Evolutionary conservation across 2,329 filamentous ascomycete species (phyloP).

Genomic region (Aspergillus brasiliensis): DNA sequence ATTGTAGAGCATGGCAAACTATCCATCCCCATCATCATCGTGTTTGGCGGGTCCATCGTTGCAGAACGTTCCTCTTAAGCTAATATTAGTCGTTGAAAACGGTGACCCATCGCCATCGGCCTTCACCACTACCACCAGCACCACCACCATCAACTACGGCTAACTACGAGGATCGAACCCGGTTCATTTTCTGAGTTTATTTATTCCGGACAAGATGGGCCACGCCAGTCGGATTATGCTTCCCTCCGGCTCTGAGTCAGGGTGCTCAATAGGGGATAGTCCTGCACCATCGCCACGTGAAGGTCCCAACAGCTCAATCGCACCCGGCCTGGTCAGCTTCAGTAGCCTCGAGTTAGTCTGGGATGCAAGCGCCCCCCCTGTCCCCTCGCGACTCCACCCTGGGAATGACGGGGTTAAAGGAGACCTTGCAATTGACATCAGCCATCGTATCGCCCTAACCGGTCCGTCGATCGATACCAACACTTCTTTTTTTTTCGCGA

Average conservation of each 20-base stretch:
- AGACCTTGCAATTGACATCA: constrained; percentile 1
- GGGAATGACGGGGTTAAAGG: background rate
- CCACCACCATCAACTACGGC: background rate
- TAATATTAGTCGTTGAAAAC: background rate
- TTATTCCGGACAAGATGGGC: background rate
- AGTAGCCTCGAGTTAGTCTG: background rate
- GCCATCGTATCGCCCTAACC: background rate
- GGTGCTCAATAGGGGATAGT: constrained; percentile 15
- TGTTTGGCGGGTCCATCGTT: background rate
- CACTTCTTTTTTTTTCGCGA: constrained; percentile 2
- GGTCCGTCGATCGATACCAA: constrained; percentile 7
- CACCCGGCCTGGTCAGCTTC: background rate
- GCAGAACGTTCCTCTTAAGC: background rate
- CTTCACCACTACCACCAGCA: background rate
- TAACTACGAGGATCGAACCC: background rate
- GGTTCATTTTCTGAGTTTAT: constrained; percentile 1
- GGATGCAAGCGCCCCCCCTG: background rate
- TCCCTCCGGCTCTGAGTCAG: constrained; percentile 6
- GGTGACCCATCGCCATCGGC: background rate
- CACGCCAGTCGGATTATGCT: constrained; percentile 1
- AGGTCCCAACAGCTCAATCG: constrained; percentile 7
- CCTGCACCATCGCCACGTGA: constrained; percentile 12
- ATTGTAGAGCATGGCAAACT: background rate
- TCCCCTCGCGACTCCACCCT: background rate
- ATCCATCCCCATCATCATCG: background rate